Evolutionary conservation across 108 stramenopile species (phyloP), one percentile per base, ranked within the genome.

Genomic region (Nitzschia palea): DNA sequence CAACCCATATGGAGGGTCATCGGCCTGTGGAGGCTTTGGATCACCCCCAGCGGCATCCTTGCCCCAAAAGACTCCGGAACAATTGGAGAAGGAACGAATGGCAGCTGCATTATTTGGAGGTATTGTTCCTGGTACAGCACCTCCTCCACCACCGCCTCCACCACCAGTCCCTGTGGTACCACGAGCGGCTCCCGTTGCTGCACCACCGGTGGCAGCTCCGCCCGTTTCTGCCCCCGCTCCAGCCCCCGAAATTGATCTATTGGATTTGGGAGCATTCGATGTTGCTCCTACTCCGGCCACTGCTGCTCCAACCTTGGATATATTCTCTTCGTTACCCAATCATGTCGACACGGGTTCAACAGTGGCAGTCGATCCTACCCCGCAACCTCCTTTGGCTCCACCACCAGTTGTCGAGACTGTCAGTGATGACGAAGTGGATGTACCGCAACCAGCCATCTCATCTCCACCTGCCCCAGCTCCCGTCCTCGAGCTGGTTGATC

Each of bases 41-140:
- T n/a, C 44, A 15, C 35, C 55, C 0, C 71, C 88, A 33, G 44
- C 87, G 15, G 74, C 87, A 26, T 62, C 78, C 8, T 30, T 54
- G 6, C 44, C 45, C 2, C 47, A 73, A 28, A 89, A 94, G 68
- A 82, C 93, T 18, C 76, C 78, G 6, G 94, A 93, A 62, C 92
- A 93, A 44, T 65, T 92, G 15, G 94, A 97, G 66, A 96, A 96
- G 68, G 96, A 98, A 80, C 80, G 87, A 53, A 86, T 94, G 90
- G 98, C 98, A 32, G 93, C 95, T 29, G 91, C 90, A 31, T 83
- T 98, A 44, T 98, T 98, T 73, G 96, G 96, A 45, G 98, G 98
- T 2, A 80, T 91, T 51, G 80, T 82, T 34, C 89, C 87, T 34
- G 84, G 82, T 17, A 48, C 75, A 27, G 61, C 76, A 18, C 78